Evolutionary conservation across 2,329 filamentous ascomycete species (phyloP).

Genomic region (Myriangium duriaei): DNA sequence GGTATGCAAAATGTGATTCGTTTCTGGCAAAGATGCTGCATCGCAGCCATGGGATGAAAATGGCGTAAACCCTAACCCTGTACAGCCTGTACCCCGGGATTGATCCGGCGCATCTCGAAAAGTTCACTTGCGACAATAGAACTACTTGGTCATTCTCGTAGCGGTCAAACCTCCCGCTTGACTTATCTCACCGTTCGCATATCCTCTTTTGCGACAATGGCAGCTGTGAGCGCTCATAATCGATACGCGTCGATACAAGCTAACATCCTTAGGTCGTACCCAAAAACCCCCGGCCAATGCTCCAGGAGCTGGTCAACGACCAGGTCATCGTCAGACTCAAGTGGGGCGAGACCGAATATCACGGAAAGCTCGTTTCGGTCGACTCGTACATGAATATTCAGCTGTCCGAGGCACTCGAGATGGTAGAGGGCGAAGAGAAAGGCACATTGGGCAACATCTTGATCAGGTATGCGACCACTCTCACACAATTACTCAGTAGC

Average conservation of each 20-base stretch:
- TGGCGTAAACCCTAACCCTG: background rate
- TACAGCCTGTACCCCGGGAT: background rate
- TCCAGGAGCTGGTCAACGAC: constrained; percentile 89
- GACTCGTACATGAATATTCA: constrained; percentile 99
- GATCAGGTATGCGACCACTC: constrained; percentile 55
- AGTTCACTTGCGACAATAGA: background rate
- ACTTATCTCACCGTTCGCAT: no score
- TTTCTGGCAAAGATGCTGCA: no score
- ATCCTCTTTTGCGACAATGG: no score
- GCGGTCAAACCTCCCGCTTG: background rate
- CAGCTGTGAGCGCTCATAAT: background rate
- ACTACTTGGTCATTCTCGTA: background rate
- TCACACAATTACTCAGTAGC: background rate
- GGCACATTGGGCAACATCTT: constrained; percentile 81
- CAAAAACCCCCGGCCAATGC: constrained; percentile 91
- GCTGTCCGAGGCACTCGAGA: constrained; percentile 81
- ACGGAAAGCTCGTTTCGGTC: constrained; percentile 79
- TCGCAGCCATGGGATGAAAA: no score
- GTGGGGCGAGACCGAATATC: constrained; percentile 98
- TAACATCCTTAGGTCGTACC: constrained; percentile 56
- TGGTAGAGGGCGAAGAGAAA: constrained; percentile 73
- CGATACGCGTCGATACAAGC: background rate
- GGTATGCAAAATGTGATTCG: no score
- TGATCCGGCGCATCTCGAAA: background rate
- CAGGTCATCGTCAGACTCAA: constrained; percentile 86